phyloP scores from a whole-genome alignment of 345 rosid species.

The Populus tremula region DNA sequence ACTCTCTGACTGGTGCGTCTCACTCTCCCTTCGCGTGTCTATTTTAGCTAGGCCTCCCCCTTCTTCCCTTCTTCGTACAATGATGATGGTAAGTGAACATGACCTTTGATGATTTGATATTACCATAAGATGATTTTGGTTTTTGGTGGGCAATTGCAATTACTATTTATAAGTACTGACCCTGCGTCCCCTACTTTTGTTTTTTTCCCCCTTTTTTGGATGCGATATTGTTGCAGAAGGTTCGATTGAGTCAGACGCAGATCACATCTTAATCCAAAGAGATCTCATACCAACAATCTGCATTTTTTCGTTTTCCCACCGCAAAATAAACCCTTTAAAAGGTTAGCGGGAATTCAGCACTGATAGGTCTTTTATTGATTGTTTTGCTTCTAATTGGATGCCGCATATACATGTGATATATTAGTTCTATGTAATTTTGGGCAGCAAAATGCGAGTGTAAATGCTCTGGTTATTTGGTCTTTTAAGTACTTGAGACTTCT shows the following conservation, averaged over 20 bases:
- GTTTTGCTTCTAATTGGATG: not conserved
- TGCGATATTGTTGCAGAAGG: not conserved
- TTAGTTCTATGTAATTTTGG: not conserved
- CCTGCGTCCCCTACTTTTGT: not conserved
- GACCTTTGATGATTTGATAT: not conserved
- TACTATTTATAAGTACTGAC: not conserved
- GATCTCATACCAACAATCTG: constrained; percentile 2
- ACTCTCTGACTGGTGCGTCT: not conserved
- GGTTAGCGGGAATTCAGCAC: not conserved
- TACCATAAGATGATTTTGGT: not conserved
- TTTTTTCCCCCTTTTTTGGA: not conserved
- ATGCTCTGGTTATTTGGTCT: not conserved
- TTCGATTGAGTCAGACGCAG: not conserved
- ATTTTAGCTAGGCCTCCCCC: not conserved
- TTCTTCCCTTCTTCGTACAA: not conserved
- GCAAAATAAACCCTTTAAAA: not conserved
- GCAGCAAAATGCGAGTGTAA: not conserved
- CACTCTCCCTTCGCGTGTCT: not conserved
- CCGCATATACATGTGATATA: not conserved
- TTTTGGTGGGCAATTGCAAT: not conserved
- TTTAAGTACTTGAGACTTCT: not conserved
- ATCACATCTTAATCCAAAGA: not conserved
- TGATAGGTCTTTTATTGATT: no score
- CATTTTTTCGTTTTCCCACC: not conserved
- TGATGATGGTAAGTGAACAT: not conserved